phyloP scores from a whole-genome alignment of 257 asterid species.

The Plantago ovata region DNA sequence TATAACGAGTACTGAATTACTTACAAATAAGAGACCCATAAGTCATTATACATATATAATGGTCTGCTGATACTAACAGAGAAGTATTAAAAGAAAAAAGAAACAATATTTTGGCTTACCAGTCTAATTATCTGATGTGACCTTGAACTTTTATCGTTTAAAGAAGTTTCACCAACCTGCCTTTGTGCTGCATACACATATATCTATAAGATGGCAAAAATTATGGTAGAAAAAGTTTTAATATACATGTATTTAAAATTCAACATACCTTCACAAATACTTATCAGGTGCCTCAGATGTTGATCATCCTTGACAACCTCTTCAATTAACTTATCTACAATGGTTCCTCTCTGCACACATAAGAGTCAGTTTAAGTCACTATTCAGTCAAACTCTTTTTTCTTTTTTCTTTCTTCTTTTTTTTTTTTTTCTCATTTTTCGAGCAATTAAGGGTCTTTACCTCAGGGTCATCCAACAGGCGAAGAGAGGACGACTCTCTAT shows the following conservation, averaged over 20 bases:
- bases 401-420: no score
- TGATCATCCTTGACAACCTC: slow-evolving; percentile 69
- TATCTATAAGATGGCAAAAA: slow-evolving; percentile 15
- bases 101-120: slow-evolving; percentile 38
- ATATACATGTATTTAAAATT: slow-evolving; percentile 8
- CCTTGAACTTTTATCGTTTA: slow-evolving; percentile 94
- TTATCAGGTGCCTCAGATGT: slow-evolving; percentile 66
- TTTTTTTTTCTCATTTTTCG: no score
- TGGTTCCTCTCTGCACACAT: slow-evolving; percentile 76
- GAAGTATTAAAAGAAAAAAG: background rate
- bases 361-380: slow-evolving; percentile 1
- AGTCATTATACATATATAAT: no score
- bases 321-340: slow-evolving; percentile 80
- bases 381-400: background rate
- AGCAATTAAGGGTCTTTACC: slow-evolving; percentile 33
- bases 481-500: slow-evolving; percentile 76
- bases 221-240: background rate
- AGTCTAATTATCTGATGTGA: slow-evolving; percentile 96
- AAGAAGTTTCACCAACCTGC: slow-evolving; percentile 92
- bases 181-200: slow-evolving; percentile 71
- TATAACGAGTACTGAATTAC: no score
- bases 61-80: no score
- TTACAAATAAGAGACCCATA: no score
- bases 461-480: slow-evolving; percentile 94
- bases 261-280: slow-evolving; percentile 73